Evolutionary conservation across 2,329 filamentous ascomycete species (phyloP), one percentile per base, ranked within the genome.

Genomic region (Xylaria sp.): DNA sequence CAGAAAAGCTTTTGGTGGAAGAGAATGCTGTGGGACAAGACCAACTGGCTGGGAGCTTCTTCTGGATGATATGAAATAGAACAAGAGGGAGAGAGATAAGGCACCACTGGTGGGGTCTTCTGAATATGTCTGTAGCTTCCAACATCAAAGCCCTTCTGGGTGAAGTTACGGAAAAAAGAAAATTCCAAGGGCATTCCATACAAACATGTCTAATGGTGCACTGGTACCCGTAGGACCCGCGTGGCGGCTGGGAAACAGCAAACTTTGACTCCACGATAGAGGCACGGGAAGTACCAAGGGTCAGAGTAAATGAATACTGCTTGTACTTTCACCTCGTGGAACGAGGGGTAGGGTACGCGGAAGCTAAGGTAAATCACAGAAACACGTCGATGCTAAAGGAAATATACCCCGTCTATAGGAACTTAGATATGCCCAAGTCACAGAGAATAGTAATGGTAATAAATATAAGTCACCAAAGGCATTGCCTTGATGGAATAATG

Each of bases 211-310:
- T 55, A 60, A 54, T 65, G 37, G 25, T 29, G 13, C 13, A 10
- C 27, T 60, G 35, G n/a, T 13, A 54, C 40, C 35, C 21, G 25
- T 2, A 25, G 21, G 27, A 23, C 40, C 57, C 57, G 21, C 37
- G 4, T 29, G 47, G 35, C 21, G n/a, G 48, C 6, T 21, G 29
- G 47, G 57, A 37, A 48, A 27, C 63, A 40, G 50, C 63, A 60
- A 60, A 32, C 37, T 10, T 65, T 35, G 32, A 35, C 32, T 35
- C 10, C 48, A 48, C 27, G 63, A 65, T 65, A 35, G 25, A 37
- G 6, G 12, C 21, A 40, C 18, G 6, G 32, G 13, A 16, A 4
- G 32, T n/a, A 10, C 32, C 32, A 6, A 35, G 8, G 32, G 10
- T 6, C 32, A 35, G 32, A 10, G 32, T 35, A 35, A 35, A 35